Percentiles rank a stretch among this genome's conserved stretches.
Conservation (phyloP, 306 rosid genomes). For the Astragalus membranaceus region DNA sequence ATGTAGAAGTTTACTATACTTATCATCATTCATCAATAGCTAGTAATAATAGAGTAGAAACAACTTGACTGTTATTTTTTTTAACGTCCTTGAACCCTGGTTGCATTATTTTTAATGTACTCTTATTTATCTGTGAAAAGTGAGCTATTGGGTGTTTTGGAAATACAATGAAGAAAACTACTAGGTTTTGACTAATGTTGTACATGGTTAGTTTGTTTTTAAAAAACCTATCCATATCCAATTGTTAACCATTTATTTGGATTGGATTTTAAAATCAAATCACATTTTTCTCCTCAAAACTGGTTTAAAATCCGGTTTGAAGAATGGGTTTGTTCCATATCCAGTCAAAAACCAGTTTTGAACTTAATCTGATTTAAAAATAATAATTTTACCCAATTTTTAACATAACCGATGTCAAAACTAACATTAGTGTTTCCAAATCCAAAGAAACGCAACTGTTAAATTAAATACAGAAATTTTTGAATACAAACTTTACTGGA, state of each 20-base stretch:
- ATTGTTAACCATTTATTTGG: not conserved
- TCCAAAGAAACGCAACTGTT: no score
- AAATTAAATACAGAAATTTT: no score
- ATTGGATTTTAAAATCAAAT: not conserved
- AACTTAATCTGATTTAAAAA: not conserved
- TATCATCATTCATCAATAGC: not conserved
- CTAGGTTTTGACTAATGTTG: not conserved
- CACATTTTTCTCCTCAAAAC: not conserved
- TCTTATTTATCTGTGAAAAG: not conserved
- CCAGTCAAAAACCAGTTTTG: not conserved
- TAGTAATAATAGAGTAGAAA: not conserved
- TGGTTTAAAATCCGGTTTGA: not conserved
- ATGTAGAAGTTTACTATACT: not conserved
- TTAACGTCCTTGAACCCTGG: not conserved
- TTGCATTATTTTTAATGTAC: not conserved
- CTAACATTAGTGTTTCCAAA: no score
- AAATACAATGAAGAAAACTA: not conserved
- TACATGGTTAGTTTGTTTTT: not conserved
- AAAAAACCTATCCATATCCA: not conserved
- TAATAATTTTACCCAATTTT: no score
- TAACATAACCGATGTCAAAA: no score
- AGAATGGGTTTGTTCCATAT: no score
- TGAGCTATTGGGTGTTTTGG: not conserved
- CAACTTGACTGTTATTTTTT: not conserved
- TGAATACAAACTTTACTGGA: no score